Evolutionary conservation across 2,329 filamentous ascomycete genomes (phyloP).

Genomic region (Aspergillus terreus): DNA sequence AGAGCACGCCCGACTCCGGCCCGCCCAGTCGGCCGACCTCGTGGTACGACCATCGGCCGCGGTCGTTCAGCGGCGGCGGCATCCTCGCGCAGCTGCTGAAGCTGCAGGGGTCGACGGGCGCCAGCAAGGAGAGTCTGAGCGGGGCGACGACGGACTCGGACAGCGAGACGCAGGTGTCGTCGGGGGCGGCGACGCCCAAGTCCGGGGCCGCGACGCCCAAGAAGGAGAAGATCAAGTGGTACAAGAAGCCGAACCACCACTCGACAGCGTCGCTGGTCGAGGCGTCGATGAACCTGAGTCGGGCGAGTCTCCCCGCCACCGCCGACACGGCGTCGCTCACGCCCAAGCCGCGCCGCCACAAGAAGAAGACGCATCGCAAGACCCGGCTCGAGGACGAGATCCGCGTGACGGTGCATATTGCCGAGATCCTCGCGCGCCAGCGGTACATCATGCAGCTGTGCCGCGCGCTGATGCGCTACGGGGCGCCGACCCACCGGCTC

Average conservation of each 20-base stretch:
- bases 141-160: slow-evolving; percentile 25
- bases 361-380: slow-evolving; percentile 19
- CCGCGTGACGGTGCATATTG: slow-evolving; percentile 57
- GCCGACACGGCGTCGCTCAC: slow-evolving; percentile 20
- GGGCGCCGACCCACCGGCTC: slow-evolving; percentile 83
- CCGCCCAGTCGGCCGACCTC: slow-evolving; percentile 18
- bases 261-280: slow-evolving; percentile 38
- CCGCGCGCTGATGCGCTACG: slow-evolving; percentile 80
- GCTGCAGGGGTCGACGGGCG: slow-evolving; percentile 56
- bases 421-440: slow-evolving; percentile 72
- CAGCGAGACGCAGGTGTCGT: slow-evolving; percentile 24
- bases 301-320: slow-evolving; percentile 27
- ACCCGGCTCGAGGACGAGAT: slow-evolving; percentile 45
- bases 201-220: slow-evolving; percentile 25
- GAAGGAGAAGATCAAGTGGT: slow-evolving; percentile 41
- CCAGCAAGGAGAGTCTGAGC: slow-evolving; percentile 23
- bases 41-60: slow-evolving; percentile 21
- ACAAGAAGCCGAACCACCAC: slow-evolving; percentile 35
- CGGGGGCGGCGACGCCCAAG: slow-evolving; percentile 26
- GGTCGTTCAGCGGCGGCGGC: slow-evolving; percentile 26
- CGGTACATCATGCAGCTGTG: slow-evolving; percentile 82
- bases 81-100: slow-evolving; percentile 70
- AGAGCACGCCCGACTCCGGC: slow-evolving; percentile 26
- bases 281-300: slow-evolving; percentile 36
- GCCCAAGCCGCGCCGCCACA: slow-evolving; percentile 18